Percentiles rank a stretch among this genome's conserved stretches.
These are phyloP conservation scores for Xerocomellus amylosporus DNA, from an alignment of 768 basidiomycete species.

Conservation along the genomic window DNA sequence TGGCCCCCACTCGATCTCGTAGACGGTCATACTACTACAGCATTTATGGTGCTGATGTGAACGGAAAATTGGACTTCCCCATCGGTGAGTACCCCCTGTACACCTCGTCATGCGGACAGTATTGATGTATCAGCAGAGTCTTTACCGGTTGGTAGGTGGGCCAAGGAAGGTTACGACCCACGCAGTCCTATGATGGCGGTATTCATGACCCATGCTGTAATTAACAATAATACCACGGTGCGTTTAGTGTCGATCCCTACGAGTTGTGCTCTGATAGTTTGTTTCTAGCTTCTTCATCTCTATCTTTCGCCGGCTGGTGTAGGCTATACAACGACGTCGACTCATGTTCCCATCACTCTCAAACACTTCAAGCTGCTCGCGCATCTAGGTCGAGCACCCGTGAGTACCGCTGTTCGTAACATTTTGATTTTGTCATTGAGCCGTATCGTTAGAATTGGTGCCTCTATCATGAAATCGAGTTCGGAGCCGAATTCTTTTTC, in stretches of 20 bases:
- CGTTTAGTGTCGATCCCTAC: not conserved
- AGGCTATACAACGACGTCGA: conserved; percentile 17
- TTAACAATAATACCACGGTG: conserved; percentile 55
- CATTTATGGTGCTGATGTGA: conserved; percentile 36
- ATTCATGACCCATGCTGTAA: conserved; percentile 70
- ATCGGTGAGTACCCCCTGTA: conserved; percentile 38
- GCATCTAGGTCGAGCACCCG: conserved; percentile 57
- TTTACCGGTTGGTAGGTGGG: conserved; percentile 58
- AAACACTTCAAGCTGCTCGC: conserved; percentile 78
- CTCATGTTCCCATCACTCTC: conserved; percentile 65
- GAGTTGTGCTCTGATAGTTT: not conserved
- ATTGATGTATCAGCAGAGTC: conserved; percentile 42
- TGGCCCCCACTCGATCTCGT: conserved; percentile 53
- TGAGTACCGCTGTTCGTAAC: conserved; percentile 33
- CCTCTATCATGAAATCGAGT: conserved; percentile 60
- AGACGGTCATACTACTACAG: conserved; percentile 53
- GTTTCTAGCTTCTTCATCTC: conserved; percentile 45
- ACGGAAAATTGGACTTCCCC: conserved; percentile 57
- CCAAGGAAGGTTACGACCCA: conserved; percentile 53
- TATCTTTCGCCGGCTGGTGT: conserved; percentile 37
- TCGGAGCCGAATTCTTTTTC: conserved; percentile 65
- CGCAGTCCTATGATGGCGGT: conserved; percentile 58
- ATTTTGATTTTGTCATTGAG: not conserved
- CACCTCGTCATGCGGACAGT: not conserved
- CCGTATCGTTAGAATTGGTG: conserved; percentile 41